Conservation (phyloP, 805 yeast species). For the Ogataea dorogensis region DNA sequence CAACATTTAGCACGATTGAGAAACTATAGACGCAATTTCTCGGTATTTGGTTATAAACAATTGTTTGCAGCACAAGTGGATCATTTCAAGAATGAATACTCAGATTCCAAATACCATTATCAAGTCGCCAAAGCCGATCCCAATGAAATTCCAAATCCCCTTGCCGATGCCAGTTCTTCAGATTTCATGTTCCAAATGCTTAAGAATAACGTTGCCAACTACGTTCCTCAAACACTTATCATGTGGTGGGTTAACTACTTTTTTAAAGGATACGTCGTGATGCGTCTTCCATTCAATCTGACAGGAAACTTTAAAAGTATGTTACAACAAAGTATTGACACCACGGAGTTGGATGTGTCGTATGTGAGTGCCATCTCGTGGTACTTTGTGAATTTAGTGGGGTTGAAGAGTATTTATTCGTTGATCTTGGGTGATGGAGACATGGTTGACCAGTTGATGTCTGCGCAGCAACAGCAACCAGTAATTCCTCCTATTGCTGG, state of each 20-base stretch:
- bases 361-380: constrained; percentile 95
- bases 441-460: constrained; percentile 44
- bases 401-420: constrained; percentile 75
- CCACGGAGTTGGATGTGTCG: constrained; percentile 81
- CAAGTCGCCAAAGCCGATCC: constrained; percentile 39
- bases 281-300: constrained; percentile 88
- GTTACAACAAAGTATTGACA: constrained; percentile 84
- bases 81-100: constrained; percentile 43
- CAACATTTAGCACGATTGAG: constrained; percentile 61
- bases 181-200: constrained; percentile 76
- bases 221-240: constrained; percentile 86
- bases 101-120: constrained; percentile 51
- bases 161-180: constrained; percentile 66
- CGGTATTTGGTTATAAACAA: constrained; percentile 41
- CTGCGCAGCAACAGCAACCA: constrained; percentile 37
- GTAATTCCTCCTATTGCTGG: constrained; percentile 40
- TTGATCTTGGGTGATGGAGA: constrained; percentile 57
- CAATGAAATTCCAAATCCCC: constrained; percentile 51
- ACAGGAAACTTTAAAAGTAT: constrained; percentile 87
- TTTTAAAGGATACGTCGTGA: constrained; percentile 86
- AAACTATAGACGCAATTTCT: constrained; percentile 53
- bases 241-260: constrained; percentile 97
- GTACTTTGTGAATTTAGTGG: constrained; percentile 88
- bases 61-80: constrained; percentile 58
- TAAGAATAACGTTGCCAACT: constrained; percentile 77